A percentile compares a stretch with the other conserved stretches of the same genome.
phyloP scores from a whole-genome alignment of 345 rosid genomes.

The Corchorus olitorius region DNA sequence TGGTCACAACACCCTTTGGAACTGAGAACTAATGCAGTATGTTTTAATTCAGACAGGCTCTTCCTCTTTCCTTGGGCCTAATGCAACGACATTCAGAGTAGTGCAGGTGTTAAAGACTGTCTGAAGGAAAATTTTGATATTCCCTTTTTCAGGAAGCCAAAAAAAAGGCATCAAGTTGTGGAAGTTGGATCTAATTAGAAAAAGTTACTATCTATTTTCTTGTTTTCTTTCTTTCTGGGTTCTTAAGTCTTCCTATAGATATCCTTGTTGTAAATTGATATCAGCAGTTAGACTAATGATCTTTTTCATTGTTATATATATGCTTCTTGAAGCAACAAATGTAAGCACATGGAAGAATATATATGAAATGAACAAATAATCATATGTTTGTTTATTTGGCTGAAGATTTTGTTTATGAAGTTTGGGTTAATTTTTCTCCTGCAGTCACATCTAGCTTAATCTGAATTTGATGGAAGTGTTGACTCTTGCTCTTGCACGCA shows the following conservation, averaged over 20 bases:
- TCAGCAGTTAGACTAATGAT: neutral
- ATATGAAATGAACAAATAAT: neutral
- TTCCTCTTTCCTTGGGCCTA: neutral
- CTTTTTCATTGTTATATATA: neutral
- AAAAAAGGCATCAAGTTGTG: neutral
- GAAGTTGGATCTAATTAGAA: neutral
- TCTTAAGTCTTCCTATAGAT: neutral
- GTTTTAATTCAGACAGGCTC: neutral
- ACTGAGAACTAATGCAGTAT: neutral
- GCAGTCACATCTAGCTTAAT: neutral
- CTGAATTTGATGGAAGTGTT: too few relatives aligned
- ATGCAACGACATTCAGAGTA: neutral
- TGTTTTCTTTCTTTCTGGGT: neutral
- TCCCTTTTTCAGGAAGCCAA: neutral
- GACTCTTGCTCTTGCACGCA: neutral
- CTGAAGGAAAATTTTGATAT: neutral
- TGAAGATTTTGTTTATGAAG: too few relatives aligned
- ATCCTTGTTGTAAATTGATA: neutral
- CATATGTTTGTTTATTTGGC: neutral
- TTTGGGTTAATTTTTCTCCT: neutral
- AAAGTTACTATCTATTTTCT: neutral
- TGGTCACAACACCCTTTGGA: neutral
- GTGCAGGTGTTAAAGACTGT: neutral
- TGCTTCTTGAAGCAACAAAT: neutral
- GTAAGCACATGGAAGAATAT: neutral